Evolutionary conservation across 2,329 filamentous ascomycete genomes (phyloP).

Genomic region (Pseudocercospora crystallina): DNA sequence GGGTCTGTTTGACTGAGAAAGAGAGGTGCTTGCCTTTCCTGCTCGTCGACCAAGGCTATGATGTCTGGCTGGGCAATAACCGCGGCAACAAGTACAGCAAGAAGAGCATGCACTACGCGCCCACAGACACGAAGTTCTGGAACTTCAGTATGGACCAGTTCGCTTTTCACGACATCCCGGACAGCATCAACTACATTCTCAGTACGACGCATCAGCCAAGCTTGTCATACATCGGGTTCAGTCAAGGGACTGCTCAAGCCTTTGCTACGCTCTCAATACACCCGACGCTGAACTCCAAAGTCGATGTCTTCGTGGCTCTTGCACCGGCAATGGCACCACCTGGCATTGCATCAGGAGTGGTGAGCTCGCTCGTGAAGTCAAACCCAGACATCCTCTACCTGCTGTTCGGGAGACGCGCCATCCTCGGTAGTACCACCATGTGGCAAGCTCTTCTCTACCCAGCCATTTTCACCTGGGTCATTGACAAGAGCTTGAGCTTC

Average conservation of each 20-base stretch:
- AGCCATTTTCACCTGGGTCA: conserved; percentile 83
- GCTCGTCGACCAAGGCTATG: conserved; percentile 85
- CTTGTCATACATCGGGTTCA: conserved; percentile 94
- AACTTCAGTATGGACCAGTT: conserved; percentile 99
- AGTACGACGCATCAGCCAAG: conserved; percentile 78
- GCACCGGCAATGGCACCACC: conserved; percentile 96
- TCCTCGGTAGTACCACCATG: conserved; percentile 90
- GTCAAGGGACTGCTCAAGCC: conserved; percentile 93
- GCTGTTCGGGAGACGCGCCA: conserved; percentile 86
- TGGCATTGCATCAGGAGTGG: conserved; percentile 83
- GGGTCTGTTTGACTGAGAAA: conserved; percentile 87
- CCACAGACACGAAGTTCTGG: conserved; percentile 80
- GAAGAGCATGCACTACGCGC: conserved; percentile 76
- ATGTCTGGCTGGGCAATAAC: conserved; percentile 98
- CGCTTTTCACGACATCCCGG: conserved; percentile 94
- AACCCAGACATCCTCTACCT: conserved; percentile 91
- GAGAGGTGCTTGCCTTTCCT: conserved; percentile 85
- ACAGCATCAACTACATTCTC: conserved; percentile 89
- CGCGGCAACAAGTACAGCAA: conserved; percentile 99
- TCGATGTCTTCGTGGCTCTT: conserved; percentile 93
- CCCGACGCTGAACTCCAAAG: conserved; percentile 84
- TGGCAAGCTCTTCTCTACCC: conserved; percentile 97
- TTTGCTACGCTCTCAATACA: conserved; percentile 93
- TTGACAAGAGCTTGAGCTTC: conserved; percentile 77
- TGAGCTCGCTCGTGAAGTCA: conserved; percentile 89